A percentile compares a stretch with the other conserved stretches of the same genome.
phyloP scores from a whole-genome alignment of 2,329 filamentous ascomycete species.

The Aspergillus novofumigatus region DNA sequence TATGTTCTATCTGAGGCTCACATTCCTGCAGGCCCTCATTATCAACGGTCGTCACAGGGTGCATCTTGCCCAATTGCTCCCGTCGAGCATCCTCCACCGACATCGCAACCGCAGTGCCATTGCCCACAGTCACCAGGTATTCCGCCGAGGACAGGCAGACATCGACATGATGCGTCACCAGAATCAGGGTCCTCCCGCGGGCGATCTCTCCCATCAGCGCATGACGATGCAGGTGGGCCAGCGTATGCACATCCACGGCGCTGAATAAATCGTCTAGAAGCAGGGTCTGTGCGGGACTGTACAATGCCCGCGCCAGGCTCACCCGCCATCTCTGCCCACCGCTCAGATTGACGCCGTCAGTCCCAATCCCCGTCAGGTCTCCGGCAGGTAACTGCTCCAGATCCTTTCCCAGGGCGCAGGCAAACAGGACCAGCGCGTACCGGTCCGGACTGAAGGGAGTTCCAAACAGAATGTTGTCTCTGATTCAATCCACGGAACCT shows the following conservation, averaged over 20 bases:
- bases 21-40: too few relatives aligned
- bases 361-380: constrained; percentile 75
- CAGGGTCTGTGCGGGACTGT: constrained; percentile 71
- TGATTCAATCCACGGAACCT: constrained; percentile 84
- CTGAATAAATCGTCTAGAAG: constrained; percentile 82
- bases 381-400: constrained; percentile 72
- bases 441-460: constrained; percentile 65
- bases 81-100: constrained; percentile 10
- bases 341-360: constrained; percentile 78
- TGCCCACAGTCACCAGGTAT: constrained; percentile 68
- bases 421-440: constrained; percentile 66
- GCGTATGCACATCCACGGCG: constrained; percentile 74
- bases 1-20: constrained; percentile 12
- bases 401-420: constrained; percentile 72
- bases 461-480: constrained; percentile 74
- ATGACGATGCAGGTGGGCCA: constrained; percentile 72
- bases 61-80: too few relatives aligned
- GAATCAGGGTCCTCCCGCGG: constrained; percentile 65
- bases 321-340: constrained; percentile 82
- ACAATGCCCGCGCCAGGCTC: constrained; percentile 73
- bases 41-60: too few relatives aligned
- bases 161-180: constrained; percentile 76
- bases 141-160: constrained; percentile 67
- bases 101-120: constrained; percentile 63
- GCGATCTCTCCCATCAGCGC: constrained; percentile 69